Evolutionary conservation across 2,329 filamentous ascomycete species (phyloP), one percentile per base, ranked within the genome.

Genomic region (Fusarium compactum): DNA sequence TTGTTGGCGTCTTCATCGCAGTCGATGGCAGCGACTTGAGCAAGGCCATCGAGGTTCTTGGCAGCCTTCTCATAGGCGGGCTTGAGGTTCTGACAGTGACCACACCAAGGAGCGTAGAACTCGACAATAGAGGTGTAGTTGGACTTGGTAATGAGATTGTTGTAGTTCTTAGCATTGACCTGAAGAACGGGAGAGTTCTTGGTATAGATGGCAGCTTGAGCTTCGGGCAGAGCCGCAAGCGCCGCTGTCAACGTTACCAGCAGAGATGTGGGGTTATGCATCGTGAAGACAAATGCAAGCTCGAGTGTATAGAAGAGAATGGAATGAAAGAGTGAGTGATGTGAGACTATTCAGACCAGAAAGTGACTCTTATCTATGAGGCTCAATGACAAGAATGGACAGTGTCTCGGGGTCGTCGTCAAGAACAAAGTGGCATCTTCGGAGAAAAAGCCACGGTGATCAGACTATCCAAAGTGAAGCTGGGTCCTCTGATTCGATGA

Each of bases 91-190:
- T 97, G 88, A 84, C 96, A 99, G 83, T 98, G 96, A 44, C 95
- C 96, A 77, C 96, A 98, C 95, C 95, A 98, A 25, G 95, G 95
- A 11, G 95, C 95, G 78, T 97, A 98, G 86, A 98, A 98, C 82
- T 95, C 93, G 78, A 90, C 82, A 47, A 90, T 86, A 55, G 94
- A 94, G 44, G 94, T 97, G 81, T 98, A 86, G 78, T 98, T 98
- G 29, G 94, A 97, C 78, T 93, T 90, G 48, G 92, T 89, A 80
- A 99, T 94, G 71, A 97, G 83, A 68, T 86, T 88, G 78, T 95
- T 90, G 80, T 97, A 98, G 76, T 86, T 92, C 81, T 91, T 92
- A 61, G 86, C 87, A 75, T 92, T 90, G 70, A 98, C 83, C 80
- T 97, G 93, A 45, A 98, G 80, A 45, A 99, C 96, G 15, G 93